These are phyloP conservation scores for Durio zibethinus DNA, from an alignment of 345 rosid genomes.

Conservation along the genomic window DNA sequence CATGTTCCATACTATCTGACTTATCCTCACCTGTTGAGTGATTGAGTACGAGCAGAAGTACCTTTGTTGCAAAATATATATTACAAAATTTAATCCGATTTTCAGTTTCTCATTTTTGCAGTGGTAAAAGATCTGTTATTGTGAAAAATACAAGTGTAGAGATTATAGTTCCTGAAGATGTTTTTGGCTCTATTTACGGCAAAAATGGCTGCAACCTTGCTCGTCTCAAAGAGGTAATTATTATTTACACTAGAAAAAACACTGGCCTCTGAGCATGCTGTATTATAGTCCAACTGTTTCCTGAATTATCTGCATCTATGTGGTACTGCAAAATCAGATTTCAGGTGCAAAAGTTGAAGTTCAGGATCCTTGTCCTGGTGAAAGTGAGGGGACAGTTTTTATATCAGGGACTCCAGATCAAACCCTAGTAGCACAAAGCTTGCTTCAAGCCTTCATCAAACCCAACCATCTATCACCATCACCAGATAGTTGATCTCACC, in stretches of 20 bases:
- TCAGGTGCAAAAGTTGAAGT: conserved; percentile 61
- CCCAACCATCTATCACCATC: conserved; percentile 3
- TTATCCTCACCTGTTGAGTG: neutral
- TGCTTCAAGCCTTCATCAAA: conserved; percentile 48
- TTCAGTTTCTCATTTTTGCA: conserved; percentile 15
- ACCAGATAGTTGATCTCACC: neutral
- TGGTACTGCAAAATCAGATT: conserved; percentile 33
- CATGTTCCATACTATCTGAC: neutral
- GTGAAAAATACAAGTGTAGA: conserved; percentile 52
- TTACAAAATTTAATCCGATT: neutral
- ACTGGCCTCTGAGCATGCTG: neutral
- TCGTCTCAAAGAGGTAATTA: conserved; percentile 53
- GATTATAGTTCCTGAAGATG: conserved; percentile 38
- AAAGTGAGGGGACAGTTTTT: conserved; percentile 39
- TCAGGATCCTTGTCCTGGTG: conserved; percentile 39
- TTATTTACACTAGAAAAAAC: neutral
- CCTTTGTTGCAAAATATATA: neutral
- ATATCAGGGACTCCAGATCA: conserved; percentile 61
- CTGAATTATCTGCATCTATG: neutral
- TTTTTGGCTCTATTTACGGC: conserved; percentile 46
- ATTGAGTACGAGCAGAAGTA: conserved; percentile 5
- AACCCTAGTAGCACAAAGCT: conserved; percentile 46
- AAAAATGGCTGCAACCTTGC: conserved; percentile 52
- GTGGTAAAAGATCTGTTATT: conserved; percentile 36
- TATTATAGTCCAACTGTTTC: neutral